phyloP scores from a whole-genome alignment of 2,329 filamentous ascomycete genomes.

The Pezicula rhizophila region DNA sequence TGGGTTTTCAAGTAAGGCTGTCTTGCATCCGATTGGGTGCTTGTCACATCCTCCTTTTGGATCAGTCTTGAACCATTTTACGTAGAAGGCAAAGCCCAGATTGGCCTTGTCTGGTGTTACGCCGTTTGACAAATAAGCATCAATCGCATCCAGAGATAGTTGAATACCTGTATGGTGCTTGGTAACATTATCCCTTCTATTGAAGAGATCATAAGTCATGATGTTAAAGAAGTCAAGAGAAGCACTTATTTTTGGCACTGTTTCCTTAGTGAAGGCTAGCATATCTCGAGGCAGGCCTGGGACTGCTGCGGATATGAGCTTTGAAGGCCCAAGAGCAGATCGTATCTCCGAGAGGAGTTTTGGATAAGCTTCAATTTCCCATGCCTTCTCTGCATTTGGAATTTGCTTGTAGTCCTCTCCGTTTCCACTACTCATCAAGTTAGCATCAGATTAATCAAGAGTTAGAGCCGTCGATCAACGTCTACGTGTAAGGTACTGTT shows the following conservation, averaged over 20 bases:
- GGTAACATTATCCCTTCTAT: conserved; percentile 59
- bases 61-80: conserved; percentile 56
- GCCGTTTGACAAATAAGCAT: conserved; percentile 53
- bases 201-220: conserved; percentile 67
- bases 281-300: conserved; percentile 60
- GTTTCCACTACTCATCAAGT: conserved; percentile 46
- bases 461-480: not conserved
- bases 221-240: conserved; percentile 63
- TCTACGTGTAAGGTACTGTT: not conserved
- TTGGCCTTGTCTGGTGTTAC: conserved; percentile 48
- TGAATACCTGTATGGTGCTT: conserved; percentile 59
- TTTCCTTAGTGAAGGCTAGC: conserved; percentile 57
- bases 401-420: conserved; percentile 62
- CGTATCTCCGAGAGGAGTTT: conserved; percentile 54
- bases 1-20: conserved; percentile 51
- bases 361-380: conserved; percentile 59
- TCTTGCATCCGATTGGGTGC: conserved; percentile 47
- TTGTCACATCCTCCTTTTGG: conserved; percentile 31
- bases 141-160: conserved; percentile 46
- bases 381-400: conserved; percentile 52
- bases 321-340: conserved; percentile 44
- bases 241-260: conserved; percentile 50
- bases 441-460: not conserved
- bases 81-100: conserved; percentile 61
- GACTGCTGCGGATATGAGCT: conserved; percentile 61